Percentiles rank a stretch among this genome's conserved stretches.
phyloP scores from a whole-genome alignment of 257 asterid genomes.

The Nicotiana knightiana region DNA sequence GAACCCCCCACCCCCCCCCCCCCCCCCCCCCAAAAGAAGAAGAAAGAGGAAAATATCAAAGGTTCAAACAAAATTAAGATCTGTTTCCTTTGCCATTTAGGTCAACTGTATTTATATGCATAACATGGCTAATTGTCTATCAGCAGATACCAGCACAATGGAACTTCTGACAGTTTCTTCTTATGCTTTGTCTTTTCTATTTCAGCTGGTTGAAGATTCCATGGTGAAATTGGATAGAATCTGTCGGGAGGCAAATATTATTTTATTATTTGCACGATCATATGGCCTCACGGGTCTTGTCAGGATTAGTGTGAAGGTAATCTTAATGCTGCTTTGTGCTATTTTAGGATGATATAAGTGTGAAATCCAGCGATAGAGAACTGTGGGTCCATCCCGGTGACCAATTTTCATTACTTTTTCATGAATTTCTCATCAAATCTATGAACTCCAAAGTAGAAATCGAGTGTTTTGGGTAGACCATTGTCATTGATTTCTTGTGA shows the following conservation, averaged over 20 bases:
- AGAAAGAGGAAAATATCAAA: background rate
- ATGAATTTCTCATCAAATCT: too few species aligned
- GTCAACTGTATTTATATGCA: background rate
- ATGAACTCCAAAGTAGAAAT: too few species aligned
- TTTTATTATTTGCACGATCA: constrained; percentile 83
- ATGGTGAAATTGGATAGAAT: constrained; percentile 90
- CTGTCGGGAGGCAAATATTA: constrained; percentile 79
- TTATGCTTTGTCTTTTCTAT: constrained; percentile 12
- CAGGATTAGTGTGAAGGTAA: constrained; percentile 89
- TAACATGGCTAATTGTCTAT: background rate
- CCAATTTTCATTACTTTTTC: background rate
- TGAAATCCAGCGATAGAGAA: background rate
- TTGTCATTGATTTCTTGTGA: background rate
- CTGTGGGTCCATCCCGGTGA: background rate
- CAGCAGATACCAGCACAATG: background rate
- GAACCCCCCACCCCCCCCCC: too few species aligned
- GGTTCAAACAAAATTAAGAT: background rate
- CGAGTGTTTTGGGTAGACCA: background rate
- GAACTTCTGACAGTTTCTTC: background rate
- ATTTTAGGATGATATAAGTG: background rate
- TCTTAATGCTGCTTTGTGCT: background rate
- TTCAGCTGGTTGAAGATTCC: constrained; percentile 76
- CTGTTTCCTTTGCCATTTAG: background rate
- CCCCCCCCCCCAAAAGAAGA: too few species aligned
- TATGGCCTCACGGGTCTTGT: constrained; percentile 92